phyloP scores from a whole-genome alignment of 352 stramenopile genomes.

The Pilasporangium apinafurcum region DNA sequence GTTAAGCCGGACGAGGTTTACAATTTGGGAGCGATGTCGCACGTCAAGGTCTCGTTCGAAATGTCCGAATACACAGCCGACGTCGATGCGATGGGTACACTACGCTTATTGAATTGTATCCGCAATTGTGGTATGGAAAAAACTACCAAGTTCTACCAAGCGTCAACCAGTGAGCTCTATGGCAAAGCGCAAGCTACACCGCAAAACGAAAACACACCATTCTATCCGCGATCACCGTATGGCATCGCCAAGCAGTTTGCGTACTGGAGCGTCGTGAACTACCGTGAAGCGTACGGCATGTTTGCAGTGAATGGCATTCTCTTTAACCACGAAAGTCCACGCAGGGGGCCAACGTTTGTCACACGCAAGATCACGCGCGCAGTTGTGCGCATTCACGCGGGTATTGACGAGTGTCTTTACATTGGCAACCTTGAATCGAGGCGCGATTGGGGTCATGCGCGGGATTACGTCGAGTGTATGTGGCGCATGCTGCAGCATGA shows the following conservation, averaged over 20 bases:
- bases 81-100: conserved; percentile 92
- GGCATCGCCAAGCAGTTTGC: conserved; percentile 98
- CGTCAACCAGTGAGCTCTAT: conserved; percentile 98
- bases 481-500: conserved; percentile 97
- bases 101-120: conserved; percentile 97
- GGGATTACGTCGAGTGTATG: conserved; percentile 99
- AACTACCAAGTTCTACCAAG: conserved; percentile 91
- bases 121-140: conserved; percentile 85
- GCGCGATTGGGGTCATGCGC: conserved; percentile 98
- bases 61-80: conserved; percentile 99
- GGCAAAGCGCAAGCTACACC: conserved; percentile 96
- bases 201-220: conserved; percentile 96
- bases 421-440: conserved; percentile 97
- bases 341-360: conserved; percentile 97
- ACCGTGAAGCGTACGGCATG: conserved; percentile 96
- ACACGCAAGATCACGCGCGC: conserved; percentile 98
- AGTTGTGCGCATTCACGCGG: conserved; percentile 91
- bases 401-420: conserved; percentile 93
- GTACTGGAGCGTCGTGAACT: conserved; percentile 99
- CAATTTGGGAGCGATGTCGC: conserved; percentile 98
- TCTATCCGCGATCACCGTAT: conserved; percentile 98
- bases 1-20: conserved; percentile 98
- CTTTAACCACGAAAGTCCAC: conserved; percentile 99
- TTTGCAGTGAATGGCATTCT: conserved; percentile 97
- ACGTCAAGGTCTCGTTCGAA: conserved; percentile 99